These are phyloP conservation scores for Hepatocystis sp. DNA, from an alignment of 169 alveolate genomes.

Conservation along the genomic window DNA sequence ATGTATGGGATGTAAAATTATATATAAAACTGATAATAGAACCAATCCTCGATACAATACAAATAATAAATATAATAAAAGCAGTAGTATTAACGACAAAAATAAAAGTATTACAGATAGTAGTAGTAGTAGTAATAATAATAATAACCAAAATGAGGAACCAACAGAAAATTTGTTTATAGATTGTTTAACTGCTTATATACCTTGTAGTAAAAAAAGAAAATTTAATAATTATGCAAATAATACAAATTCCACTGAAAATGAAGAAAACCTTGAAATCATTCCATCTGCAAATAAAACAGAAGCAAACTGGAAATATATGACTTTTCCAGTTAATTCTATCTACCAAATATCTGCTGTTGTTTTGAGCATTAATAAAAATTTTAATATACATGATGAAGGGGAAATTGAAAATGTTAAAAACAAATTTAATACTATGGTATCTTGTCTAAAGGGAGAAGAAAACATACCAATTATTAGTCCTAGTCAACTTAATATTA, in stretches of 20 bases:
- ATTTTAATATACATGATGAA: slow-evolving; percentile 30
- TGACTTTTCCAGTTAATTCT: slow-evolving; percentile 27
- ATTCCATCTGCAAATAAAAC: slow-evolving; percentile 34
- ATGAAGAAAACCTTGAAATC: slow-evolving; percentile 5
- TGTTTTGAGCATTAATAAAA: slow-evolving; percentile 36
- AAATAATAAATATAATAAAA: no score
- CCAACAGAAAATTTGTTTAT: background rate
- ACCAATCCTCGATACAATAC: background rate
- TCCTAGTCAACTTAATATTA: slow-evolving; percentile 49
- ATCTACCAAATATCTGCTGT: slow-evolving; percentile 66
- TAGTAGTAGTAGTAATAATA: background rate
- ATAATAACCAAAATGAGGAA: background rate
- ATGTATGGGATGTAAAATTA: slow-evolving; percentile 79
- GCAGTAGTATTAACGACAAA: background rate
- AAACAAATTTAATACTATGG: slow-evolving; percentile 58
- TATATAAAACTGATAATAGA: background rate
- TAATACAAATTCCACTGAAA: slow-evolving; percentile 74
- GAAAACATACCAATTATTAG: slow-evolving; percentile 62
- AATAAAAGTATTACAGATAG: background rate
- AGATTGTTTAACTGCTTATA: background rate
- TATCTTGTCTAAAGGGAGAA: slow-evolving; percentile 47
- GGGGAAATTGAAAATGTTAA: slow-evolving; percentile 31
- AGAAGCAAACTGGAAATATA: slow-evolving; percentile 59
- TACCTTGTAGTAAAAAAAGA: background rate
- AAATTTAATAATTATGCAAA: slow-evolving; percentile 52